A percentile compares a stretch with the other conserved stretches of the same genome.
Evolutionary conservation across 1,284 basidiomycete species (phyloP).

Genomic region (Ganoderma leucocontextum): DNA sequence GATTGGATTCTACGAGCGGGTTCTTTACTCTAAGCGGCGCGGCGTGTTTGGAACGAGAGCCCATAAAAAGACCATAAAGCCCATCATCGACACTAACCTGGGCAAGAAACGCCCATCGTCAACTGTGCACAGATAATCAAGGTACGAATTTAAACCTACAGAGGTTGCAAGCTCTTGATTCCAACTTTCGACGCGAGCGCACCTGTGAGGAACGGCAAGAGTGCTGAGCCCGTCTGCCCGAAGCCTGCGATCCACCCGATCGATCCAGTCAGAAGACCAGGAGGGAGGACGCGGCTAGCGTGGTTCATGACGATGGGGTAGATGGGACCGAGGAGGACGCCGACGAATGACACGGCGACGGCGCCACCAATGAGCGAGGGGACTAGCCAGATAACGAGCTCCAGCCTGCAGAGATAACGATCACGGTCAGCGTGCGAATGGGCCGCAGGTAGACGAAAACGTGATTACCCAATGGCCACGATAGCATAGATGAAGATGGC

Average conservation of each 20-base stretch:
- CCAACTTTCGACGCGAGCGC: conserved; percentile 57
- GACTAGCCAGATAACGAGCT: conserved; percentile 69
- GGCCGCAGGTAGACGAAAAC: neutral
- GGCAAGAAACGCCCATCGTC: neutral
- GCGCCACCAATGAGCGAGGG: conserved; percentile 62
- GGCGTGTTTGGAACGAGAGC: conserved; percentile 31
- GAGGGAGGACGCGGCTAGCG: conserved; percentile 55
- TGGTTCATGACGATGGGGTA: conserved; percentile 65
- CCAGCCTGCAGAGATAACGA: conserved; percentile 48
- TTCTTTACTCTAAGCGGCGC: conserved; percentile 27
- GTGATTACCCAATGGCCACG: conserved; percentile 45
- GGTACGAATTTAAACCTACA: conserved; percentile 20
- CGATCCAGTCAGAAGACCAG: conserved; percentile 59
- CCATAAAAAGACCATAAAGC: conserved; percentile 37
- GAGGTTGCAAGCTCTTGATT: conserved; percentile 35
- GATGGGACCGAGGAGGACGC: conserved; percentile 58
- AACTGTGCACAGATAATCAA: neutral
- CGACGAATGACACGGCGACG: conserved; percentile 62
- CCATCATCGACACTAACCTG: conserved; percentile 38
- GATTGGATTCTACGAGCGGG: neutral
- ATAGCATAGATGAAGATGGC: conserved; percentile 49
- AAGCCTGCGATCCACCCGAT: conserved; percentile 68
- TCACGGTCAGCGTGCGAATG: neutral
- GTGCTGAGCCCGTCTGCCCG: conserved; percentile 62
- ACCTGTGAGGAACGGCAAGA: conserved; percentile 65